A percentile compares a stretch with the other conserved stretches of the same genome.
Conservation (phyloP, 306 rosid genomes). For the Cucurbita pepo region DNA sequence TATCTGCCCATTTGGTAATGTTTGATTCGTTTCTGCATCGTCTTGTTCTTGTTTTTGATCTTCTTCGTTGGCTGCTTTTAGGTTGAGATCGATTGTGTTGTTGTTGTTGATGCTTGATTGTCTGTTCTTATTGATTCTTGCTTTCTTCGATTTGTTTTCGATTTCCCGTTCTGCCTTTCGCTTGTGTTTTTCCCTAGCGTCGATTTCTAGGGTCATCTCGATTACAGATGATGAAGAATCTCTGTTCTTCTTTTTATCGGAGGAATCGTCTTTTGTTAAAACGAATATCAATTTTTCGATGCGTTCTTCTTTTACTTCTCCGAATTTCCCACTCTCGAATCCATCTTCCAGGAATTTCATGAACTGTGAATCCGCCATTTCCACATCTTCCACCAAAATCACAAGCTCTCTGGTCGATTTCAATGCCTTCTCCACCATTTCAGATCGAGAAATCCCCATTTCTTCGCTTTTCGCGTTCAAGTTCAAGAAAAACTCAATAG, state of each 20-base stretch:
- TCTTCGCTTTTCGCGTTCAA: conserved; percentile 30
- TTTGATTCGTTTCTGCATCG: conserved; percentile 12
- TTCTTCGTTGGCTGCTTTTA: conserved; percentile 25
- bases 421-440: conserved; percentile 32
- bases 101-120: conserved; percentile 48
- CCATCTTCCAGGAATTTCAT: conserved; percentile 39
- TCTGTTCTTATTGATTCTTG: conserved; percentile 34
- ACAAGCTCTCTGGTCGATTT: conserved; percentile 42
- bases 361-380: conserved; percentile 50
- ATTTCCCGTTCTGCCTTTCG: conserved; percentile 53
- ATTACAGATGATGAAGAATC: conserved; percentile 18
- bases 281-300: conserved; percentile 37
- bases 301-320: conserved; percentile 19
- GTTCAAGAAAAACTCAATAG: conserved; percentile 36
- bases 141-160: conserved; percentile 25
- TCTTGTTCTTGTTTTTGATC: conserved; percentile 7
- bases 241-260: conserved; percentile 15
- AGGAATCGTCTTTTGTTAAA: conserved; percentile 19
- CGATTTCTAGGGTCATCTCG: conserved; percentile 33
- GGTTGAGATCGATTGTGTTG: conserved; percentile 58
- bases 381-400: conserved; percentile 47
- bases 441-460: conserved; percentile 16
- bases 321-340: conserved; percentile 39
- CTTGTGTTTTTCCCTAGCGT: conserved; percentile 24
- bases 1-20: conserved; percentile 7